phyloP scores from a whole-genome alignment of 2,329 filamentous ascomycete species.

The Hypoxylon sp. region DNA sequence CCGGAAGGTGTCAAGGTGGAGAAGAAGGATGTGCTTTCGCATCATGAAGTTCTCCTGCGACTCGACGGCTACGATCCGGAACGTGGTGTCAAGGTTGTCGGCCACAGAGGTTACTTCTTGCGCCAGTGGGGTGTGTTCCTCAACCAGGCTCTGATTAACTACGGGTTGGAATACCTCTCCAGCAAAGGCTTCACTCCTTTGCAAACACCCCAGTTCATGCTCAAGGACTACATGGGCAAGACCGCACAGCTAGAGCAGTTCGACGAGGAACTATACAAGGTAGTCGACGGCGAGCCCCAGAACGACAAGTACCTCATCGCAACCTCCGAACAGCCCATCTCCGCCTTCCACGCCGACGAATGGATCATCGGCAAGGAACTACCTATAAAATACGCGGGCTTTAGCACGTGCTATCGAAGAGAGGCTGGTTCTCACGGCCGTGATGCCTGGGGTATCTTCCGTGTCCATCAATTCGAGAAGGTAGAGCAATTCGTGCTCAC shows the following conservation, averaged over 20 bases:
- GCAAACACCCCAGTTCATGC: constrained; percentile 93
- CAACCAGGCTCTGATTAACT: constrained; percentile 94
- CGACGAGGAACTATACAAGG: constrained; percentile 98
- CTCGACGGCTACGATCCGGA: constrained; percentile 93
- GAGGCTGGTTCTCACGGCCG: constrained; percentile 92
- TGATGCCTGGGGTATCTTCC: constrained; percentile 98
- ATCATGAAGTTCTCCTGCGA: constrained; percentile 91
- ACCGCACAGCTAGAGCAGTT: constrained; percentile 97
- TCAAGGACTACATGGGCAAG: constrained; percentile 95
- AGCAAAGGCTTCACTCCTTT: constrained; percentile 82
- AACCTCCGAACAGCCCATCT: constrained; percentile 94
- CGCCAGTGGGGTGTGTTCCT: constrained; percentile 89
- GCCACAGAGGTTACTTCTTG: constrained; percentile 93
- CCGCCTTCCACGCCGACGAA: constrained; percentile 89
- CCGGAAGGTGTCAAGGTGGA: constrained; percentile 78
- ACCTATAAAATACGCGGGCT: constrained; percentile 91
- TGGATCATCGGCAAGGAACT: constrained; percentile 88
- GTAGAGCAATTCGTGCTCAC: constrained; percentile 63
- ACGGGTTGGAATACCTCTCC: constrained; percentile 88
- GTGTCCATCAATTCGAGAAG: constrained; percentile 98
- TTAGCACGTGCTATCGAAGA: constrained; percentile 94
- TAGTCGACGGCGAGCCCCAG: constrained; percentile 84
- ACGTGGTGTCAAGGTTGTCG: constrained; percentile 91
- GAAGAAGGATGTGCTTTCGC: constrained; percentile 82
- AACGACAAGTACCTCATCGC: constrained; percentile 85